Evolutionary conservation across 768 basidiomycete species (phyloP).

Genomic region (Lentinula boryana): DNA sequence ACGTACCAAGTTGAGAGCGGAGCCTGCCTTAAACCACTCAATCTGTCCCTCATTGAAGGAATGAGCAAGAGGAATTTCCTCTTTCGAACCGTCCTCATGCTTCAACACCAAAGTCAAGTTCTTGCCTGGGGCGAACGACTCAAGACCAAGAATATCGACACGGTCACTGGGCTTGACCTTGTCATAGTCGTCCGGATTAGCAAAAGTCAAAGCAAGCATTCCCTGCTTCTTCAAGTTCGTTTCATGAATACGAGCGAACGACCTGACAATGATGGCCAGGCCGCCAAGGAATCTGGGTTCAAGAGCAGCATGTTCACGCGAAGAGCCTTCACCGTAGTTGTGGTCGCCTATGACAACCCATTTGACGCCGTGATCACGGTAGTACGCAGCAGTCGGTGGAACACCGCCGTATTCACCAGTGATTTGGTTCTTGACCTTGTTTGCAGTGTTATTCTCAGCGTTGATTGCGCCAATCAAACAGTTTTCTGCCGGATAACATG

Average conservation of each 20-base stretch:
- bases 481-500: conserved; percentile 55
- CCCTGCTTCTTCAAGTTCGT: conserved; percentile 99
- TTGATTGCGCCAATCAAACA: conserved; percentile 98
- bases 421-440: conserved; percentile 88
- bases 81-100: conserved; percentile 75
- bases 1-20: conserved; percentile 81
- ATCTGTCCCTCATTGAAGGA: conserved; percentile 98
- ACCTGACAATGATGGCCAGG: conserved; percentile 91
- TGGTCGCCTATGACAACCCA: conserved; percentile 97
- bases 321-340: conserved; percentile 98
- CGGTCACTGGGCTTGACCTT: conserved; percentile 83
- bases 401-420: conserved; percentile 85
- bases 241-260: conserved; percentile 97
- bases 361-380: conserved; percentile 85
- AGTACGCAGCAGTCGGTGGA: conserved; percentile 79
- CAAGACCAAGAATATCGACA: conserved; percentile 85
- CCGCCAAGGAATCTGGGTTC: conserved; percentile 95
- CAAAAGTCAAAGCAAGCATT: conserved; percentile 95
- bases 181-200: conserved; percentile 89
- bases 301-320: conserved; percentile 95
- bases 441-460: conserved; percentile 90
- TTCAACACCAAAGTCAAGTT: conserved; percentile 78
- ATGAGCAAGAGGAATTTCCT: conserved; percentile 79
- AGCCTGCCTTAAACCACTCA: conserved; percentile 98
- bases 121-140: conserved; percentile 87